Percentiles rank a stretch among this genome's conserved stretches.
Evolutionary conservation across 306 rosid species (phyloP).

Genomic region (Quercus berberidifolia): DNA sequence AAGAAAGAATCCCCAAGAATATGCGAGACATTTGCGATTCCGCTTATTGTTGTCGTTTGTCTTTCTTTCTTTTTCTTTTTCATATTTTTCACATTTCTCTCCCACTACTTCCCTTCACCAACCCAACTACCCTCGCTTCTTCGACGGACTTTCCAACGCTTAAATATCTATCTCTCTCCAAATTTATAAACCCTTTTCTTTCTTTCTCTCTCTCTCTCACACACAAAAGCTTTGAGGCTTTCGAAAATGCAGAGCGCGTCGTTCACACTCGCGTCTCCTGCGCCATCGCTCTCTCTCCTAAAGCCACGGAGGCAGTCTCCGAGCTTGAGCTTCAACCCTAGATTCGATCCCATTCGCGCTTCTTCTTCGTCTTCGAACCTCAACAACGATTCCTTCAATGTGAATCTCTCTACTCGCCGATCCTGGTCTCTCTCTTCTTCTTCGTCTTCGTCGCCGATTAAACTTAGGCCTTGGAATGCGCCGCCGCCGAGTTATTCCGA

Average conservation of each 20-base stretch:
- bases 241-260: slow-evolving; percentile 61
- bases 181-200: background rate
- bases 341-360: slow-evolving; percentile 27
- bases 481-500: slow-evolving; percentile 20
- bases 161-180: background rate
- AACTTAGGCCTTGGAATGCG: slow-evolving; percentile 47
- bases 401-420: slow-evolving; percentile 35
- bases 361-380: slow-evolving; percentile 27
- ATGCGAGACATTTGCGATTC: background rate
- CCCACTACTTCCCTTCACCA: background rate
- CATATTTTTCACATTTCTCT: background rate
- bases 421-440: slow-evolving; percentile 46
- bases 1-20: too few relatives aligned
- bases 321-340: background rate
- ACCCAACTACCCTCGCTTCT: slow-evolving; percentile 5
- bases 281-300: slow-evolving; percentile 22
- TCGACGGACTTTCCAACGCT: slow-evolving; percentile 45
- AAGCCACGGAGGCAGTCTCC: slow-evolving; percentile 18
- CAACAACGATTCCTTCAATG: slow-evolving; percentile 27
- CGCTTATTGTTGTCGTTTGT: too few relatives aligned
- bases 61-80: background rate
- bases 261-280: slow-evolving; percentile 33
- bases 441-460: slow-evolving; percentile 40
- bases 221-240: background rate
- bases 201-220: background rate